These are phyloP conservation scores for Suillus plorans DNA, from an alignment of 768 basidiomycete species.

Conservation along the genomic window DNA sequence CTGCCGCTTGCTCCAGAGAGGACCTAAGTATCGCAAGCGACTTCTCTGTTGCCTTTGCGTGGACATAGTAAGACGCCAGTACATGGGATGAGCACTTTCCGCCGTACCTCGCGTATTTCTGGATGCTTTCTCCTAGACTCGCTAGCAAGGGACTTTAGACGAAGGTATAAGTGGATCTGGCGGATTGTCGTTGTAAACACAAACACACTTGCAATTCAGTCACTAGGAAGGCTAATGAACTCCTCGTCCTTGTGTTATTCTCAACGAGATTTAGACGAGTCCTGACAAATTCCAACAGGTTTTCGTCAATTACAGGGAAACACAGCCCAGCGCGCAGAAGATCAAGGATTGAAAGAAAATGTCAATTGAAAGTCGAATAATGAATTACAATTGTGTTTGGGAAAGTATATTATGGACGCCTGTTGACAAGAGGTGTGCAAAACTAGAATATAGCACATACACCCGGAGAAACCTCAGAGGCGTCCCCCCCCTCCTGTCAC, in stretches of 20 bases:
- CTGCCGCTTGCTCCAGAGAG: too few relatives aligned
- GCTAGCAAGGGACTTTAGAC: conserved; percentile 73
- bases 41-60: too few relatives aligned
- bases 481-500: too few relatives aligned
- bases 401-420: not conserved
- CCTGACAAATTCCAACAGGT: not conserved
- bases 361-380: not conserved
- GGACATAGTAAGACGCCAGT: too few relatives aligned
- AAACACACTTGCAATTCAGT: conserved; percentile 69
- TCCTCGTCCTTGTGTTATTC: conserved; percentile 29
- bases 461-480: too few relatives aligned
- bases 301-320: not conserved
- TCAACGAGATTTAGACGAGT: not conserved
- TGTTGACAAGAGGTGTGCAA: too few relatives aligned
- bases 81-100: not conserved
- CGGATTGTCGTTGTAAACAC: conserved; percentile 10
- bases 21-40: too few relatives aligned
- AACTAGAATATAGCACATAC: too few relatives aligned
- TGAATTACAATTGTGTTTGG: not conserved
- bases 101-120: conserved; percentile 83
- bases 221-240: conserved; percentile 68
- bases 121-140: conserved; percentile 89
- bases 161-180: conserved; percentile 11
- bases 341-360: not conserved
- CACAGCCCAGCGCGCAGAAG: not conserved